A percentile compares a stretch with the other conserved stretches of the same genome.
phyloP scores from a whole-genome alignment of 2,329 filamentous ascomycete species.

The Polytolypa hystricis region DNA sequence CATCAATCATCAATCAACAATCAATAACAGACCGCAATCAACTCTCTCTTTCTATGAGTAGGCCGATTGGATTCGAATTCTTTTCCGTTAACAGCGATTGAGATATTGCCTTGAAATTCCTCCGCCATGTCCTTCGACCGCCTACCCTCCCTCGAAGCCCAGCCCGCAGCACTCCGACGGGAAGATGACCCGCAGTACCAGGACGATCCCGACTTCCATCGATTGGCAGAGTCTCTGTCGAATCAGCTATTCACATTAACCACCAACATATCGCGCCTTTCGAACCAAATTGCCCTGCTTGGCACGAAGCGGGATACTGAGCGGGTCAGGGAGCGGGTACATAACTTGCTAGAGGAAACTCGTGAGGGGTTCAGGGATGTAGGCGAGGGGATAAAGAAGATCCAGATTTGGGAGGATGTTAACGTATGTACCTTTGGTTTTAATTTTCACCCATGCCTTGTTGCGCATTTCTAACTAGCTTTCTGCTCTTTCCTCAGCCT shows the following conservation, averaged over 20 bases:
- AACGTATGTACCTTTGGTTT: constrained; percentile 45
- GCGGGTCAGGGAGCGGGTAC: constrained; percentile 79
- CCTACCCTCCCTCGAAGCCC: constrained; percentile 71
- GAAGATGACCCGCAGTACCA: constrained; percentile 64
- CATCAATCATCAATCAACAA: too few species aligned
- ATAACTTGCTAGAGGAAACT: constrained; percentile 76
- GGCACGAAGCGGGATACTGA: constrained; percentile 88
- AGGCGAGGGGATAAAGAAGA: constrained; percentile 85
- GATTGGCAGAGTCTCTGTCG: constrained; percentile 70
- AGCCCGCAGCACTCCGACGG: constrained; percentile 55
- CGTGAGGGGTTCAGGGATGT: constrained; percentile 80
- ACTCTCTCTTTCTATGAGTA: too few species aligned
- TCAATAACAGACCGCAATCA: too few species aligned
- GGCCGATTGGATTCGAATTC: too few species aligned
- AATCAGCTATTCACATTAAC: constrained; percentile 83
- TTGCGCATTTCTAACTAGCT: too few species aligned
- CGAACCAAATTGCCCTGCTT: constrained; percentile 71
- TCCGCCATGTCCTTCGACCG: constrained; percentile 78
- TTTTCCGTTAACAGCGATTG: too few species aligned
- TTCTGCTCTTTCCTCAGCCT: constrained; percentile 48
- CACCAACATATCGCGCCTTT: constrained; percentile 74
- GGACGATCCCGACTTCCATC: constrained; percentile 87
- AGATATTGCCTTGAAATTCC: too few species aligned
- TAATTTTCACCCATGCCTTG: not conserved
- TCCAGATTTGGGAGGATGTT: constrained; percentile 76